These are phyloP conservation scores for Rhododendron williamsianum DNA, from an alignment of 148 eudicot species.

Conservation along the genomic window DNA sequence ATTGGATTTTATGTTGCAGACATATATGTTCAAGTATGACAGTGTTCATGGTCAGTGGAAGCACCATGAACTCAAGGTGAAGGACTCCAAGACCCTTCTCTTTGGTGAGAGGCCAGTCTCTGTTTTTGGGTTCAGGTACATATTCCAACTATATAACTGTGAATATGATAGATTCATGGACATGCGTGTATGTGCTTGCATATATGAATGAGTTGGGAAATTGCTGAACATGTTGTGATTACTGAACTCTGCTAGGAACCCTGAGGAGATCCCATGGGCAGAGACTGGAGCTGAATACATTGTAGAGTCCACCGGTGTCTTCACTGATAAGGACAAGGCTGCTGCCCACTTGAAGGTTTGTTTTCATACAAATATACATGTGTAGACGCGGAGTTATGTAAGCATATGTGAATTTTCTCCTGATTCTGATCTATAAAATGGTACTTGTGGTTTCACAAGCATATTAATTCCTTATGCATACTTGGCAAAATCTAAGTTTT, in stretches of 20 bases:
- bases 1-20: slow-evolving; percentile 29
- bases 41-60: slow-evolving; percentile 87
- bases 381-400: not conserved
- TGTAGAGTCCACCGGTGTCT: slow-evolving; percentile 74
- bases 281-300: slow-evolving; percentile 51
- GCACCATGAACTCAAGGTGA: slow-evolving; percentile 68
- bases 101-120: slow-evolving; percentile 72
- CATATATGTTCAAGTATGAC: slow-evolving; percentile 88
- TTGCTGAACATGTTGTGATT: not conserved
- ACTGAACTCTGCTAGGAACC: slow-evolving; percentile 41
- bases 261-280: slow-evolving; percentile 77
- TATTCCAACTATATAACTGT: no score
- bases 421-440: not conserved
- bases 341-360: slow-evolving; percentile 69
- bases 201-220: not conserved
- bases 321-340: slow-evolving; percentile 69
- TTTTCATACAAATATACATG: not conserved
- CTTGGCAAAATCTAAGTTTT: not conserved
- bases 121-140: slow-evolving; percentile 63
- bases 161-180: not conserved
- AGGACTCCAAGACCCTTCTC: slow-evolving; percentile 79
- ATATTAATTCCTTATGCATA: not conserved
- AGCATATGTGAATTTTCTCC: not conserved
- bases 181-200: not conserved
- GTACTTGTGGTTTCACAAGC: not conserved